These are phyloP conservation scores for Hypoxylon sp. DNA, from an alignment of 2,329 filamentous ascomycete species.

Conservation along the genomic window DNA sequence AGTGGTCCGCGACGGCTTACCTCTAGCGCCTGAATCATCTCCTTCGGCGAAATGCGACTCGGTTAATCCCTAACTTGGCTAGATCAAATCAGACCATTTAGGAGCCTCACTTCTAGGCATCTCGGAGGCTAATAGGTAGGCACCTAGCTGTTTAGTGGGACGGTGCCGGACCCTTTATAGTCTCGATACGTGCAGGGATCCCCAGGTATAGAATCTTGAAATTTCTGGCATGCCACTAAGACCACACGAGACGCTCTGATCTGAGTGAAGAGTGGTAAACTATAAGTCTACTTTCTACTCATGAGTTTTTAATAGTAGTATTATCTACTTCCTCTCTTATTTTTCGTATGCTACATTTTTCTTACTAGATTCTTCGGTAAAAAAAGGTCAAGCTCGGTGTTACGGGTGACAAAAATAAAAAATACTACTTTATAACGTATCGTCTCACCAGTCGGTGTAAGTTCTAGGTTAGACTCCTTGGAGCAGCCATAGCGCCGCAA, in stretches of 20 bases:
- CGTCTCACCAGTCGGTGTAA: constrained; percentile 8
- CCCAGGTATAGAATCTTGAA: background rate
- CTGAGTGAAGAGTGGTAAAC: background rate
- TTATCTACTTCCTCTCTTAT: background rate
- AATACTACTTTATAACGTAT: background rate
- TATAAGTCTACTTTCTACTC: background rate
- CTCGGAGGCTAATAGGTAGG: background rate
- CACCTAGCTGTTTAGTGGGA: background rate
- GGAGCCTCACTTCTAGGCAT: background rate
- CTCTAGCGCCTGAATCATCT: background rate
- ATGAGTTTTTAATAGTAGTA: background rate
- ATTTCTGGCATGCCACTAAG: background rate
- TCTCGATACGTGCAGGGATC: background rate
- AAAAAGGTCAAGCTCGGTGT: background rate
- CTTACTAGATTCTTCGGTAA: constrained; percentile 5
- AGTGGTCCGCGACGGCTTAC: background rate
- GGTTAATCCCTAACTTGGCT: background rate
- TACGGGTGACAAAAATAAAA: background rate
- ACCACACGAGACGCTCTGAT: background rate
- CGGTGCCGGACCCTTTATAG: background rate
- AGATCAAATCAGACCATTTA: background rate
- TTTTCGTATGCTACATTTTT: background rate
- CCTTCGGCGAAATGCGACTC: background rate
- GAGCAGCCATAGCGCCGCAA: constrained; percentile 3
- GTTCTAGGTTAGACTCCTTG: background rate